Conservation (phyloP, 805 yeast species). For the Wickerhamomyces hampshirensis region DNA sequence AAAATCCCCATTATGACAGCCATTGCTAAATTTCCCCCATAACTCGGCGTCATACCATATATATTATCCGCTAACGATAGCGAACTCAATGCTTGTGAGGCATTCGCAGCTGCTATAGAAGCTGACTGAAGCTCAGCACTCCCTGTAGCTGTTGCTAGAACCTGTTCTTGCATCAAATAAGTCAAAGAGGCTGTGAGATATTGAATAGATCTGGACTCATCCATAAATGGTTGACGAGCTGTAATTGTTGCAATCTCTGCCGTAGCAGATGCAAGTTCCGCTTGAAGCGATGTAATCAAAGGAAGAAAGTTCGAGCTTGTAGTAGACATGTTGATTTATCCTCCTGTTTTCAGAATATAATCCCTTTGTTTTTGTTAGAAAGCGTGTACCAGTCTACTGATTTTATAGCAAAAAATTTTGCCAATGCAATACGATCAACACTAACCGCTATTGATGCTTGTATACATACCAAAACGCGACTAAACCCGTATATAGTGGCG, state of each 20-base stretch:
- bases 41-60: conserved; percentile 44
- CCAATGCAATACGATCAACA: too few relatives aligned
- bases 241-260: conserved; percentile 19
- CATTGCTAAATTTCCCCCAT: conserved; percentile 56
- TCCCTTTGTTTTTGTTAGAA: too few relatives aligned
- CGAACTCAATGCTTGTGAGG: conserved; percentile 9
- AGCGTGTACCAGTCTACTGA: too few relatives aligned
- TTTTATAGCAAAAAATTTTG: too few relatives aligned
- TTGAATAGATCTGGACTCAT: conserved; percentile 16
- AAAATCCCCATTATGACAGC: conserved; percentile 49
- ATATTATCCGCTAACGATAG: conserved; percentile 9
- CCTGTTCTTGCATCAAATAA: conserved; percentile 10
- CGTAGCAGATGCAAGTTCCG: conserved; percentile 11
- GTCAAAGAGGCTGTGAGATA: conserved; percentile 18
- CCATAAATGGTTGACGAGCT: conserved; percentile 2
- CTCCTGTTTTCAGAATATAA: too few relatives aligned
- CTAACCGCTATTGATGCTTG: too few relatives aligned
- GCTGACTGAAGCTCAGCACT: conserved; percentile 9
- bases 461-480: too few relatives aligned
- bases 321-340: conserved; percentile 5
- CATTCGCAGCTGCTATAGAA: conserved; percentile 8
- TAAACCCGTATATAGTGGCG: too few relatives aligned
- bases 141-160: conserved; percentile 10
- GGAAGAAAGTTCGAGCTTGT: conserved; percentile 10
- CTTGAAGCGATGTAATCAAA: conserved; percentile 13